Conservation (phyloP, 768 basidiomycete species). For the Macrolepiota albuminosa region DNA sequence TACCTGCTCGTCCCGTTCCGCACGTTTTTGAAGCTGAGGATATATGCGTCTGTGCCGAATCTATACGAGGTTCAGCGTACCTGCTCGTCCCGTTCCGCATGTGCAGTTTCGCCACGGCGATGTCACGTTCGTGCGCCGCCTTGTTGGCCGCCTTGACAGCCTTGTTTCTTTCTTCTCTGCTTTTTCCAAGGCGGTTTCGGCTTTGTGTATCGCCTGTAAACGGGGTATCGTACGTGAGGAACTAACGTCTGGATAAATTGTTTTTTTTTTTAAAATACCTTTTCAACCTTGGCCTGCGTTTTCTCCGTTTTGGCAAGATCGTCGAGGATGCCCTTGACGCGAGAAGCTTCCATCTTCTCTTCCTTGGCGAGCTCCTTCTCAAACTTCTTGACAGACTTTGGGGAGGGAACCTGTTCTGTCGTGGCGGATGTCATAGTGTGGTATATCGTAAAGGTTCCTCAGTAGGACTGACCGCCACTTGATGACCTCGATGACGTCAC, state of each 20-base stretch:
- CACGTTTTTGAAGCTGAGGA: constrained; percentile 24
- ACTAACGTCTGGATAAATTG: not conserved
- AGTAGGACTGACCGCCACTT: too few relatives aligned
- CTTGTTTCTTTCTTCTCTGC: constrained; percentile 47
- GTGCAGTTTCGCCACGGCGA: constrained; percentile 36
- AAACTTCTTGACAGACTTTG: constrained; percentile 7
- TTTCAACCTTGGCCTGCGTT: constrained; percentile 6
- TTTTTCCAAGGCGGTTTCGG: constrained; percentile 24
- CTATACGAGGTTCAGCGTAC: constrained; percentile 18
- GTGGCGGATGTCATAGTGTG: not conserved
- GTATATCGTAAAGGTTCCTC: too few relatives aligned
- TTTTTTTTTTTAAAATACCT: not conserved
- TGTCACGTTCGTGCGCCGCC: constrained; percentile 48
- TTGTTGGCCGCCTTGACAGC: constrained; percentile 46
- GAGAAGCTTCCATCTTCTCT: constrained; percentile 9
- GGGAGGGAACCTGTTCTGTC: not conserved
- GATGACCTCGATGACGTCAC: too few relatives aligned
- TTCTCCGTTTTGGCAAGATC: constrained; percentile 13
- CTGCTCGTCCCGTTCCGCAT: constrained; percentile 40
- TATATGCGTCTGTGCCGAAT: too few relatives aligned
- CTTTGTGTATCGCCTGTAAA: constrained; percentile 10
- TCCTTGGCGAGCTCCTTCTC: constrained; percentile 14
- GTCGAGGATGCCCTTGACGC: constrained; percentile 8
- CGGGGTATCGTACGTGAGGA: too few relatives aligned
- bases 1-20: constrained; percentile 42